These are phyloP conservation scores for Saturnispora gosingensis DNA, from an alignment of 805 yeast species.

Conservation along the genomic window DNA sequence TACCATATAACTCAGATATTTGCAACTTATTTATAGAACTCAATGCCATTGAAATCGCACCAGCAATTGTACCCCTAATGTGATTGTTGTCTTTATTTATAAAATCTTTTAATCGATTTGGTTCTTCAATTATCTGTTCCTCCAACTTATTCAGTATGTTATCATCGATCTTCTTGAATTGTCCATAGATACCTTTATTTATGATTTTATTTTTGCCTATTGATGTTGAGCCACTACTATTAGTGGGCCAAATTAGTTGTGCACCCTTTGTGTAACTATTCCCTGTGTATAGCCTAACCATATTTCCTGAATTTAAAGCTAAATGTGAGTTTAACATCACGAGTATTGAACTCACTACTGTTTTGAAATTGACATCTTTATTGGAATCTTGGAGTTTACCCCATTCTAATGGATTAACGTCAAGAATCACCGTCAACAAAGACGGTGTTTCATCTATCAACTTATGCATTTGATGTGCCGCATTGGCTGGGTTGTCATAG, in stretches of 20 bases:
- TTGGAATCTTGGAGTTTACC: conserved; percentile 30
- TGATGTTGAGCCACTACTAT: conserved; percentile 6
- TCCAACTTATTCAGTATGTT: conserved; percentile 53
- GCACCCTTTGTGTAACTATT: conserved; percentile 53
- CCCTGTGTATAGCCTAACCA: conserved; percentile 72
- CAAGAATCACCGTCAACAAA: conserved; percentile 66
- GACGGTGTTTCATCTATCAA: conserved; percentile 65
- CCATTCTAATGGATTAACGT: conserved; percentile 70
- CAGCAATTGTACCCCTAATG: conserved; percentile 48
- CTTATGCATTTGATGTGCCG: conserved; percentile 14
- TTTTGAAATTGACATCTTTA: conserved; percentile 37
- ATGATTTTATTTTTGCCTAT: conserved; percentile 22
- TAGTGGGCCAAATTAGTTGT: conserved; percentile 55
- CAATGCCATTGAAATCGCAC: conserved; percentile 76
- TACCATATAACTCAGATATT: conserved; percentile 34
- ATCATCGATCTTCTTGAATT: conserved; percentile 73
- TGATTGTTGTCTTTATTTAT: conserved; percentile 22
- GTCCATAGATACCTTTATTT: conserved; percentile 69
- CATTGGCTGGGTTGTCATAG: conserved; percentile 16
- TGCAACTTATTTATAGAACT: conserved; percentile 66
- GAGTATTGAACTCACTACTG: conserved; percentile 54
- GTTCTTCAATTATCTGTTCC: conserved; percentile 30
- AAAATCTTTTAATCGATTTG: conserved; percentile 17
- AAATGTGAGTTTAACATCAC: conserved; percentile 83
- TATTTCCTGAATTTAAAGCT: conserved; percentile 74